phyloP scores from a whole-genome alignment of 2,329 filamentous ascomycete species.

The Penicillium hesseltinei region DNA sequence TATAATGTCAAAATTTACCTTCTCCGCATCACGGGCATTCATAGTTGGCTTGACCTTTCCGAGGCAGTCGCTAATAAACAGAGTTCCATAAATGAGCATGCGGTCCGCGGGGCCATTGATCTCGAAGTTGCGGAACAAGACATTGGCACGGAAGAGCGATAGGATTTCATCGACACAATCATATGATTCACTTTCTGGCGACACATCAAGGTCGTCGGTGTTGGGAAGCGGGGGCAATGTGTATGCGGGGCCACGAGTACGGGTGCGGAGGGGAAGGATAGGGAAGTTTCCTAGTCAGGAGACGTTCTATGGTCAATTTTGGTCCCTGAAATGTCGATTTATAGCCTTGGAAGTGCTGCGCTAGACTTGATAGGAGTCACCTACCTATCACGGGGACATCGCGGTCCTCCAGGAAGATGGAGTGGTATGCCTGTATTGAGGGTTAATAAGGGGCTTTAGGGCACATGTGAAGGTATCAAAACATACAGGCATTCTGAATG shows the following conservation, averaged over 20 bases:
- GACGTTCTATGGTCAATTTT: conserved; percentile 13
- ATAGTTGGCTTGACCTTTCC: conserved; percentile 78
- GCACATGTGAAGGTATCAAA: neutral
- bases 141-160: conserved; percentile 92
- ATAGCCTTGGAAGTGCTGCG: neutral
- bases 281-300: conserved; percentile 74
- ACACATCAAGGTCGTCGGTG: conserved; percentile 52
- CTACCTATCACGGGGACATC: conserved; percentile 64
- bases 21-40: conserved; percentile 63
- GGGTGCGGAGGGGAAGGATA: conserved; percentile 88
- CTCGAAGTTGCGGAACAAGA: conserved; percentile 99
- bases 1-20: conserved; percentile 44
- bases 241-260: conserved; percentile 92
- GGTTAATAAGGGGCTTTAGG: conserved; percentile 9
- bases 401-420: conserved; percentile 84
- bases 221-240: conserved; percentile 68
- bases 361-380: conserved; percentile 12
- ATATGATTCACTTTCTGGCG: conserved; percentile 88
- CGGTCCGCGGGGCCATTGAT: conserved; percentile 95
- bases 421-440: conserved; percentile 80
- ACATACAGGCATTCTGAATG: conserved; percentile 49
- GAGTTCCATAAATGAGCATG: conserved; percentile 92
- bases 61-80: conserved; percentile 89
- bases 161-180: conserved; percentile 95
- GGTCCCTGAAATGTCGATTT: neutral